Percentiles rank a stretch among this genome's conserved stretches.
phyloP scores from a whole-genome alignment of 805 yeast genomes.

The Kurtzmaniella cleridarum region DNA sequence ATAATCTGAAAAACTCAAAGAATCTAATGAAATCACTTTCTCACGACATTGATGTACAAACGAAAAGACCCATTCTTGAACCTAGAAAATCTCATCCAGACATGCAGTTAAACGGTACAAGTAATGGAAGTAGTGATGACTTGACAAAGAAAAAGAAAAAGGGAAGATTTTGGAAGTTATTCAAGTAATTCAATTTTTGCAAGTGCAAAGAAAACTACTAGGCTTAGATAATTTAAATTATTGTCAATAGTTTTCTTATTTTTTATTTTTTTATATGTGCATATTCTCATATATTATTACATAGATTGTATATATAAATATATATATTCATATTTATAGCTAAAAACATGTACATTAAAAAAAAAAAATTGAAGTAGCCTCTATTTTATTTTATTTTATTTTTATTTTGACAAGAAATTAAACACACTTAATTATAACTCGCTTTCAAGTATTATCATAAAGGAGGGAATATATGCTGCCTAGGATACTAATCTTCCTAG shows the following conservation, averaged over 20 bases:
- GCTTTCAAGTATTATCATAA: too few species aligned
- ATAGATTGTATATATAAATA: neutral
- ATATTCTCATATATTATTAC: neutral
- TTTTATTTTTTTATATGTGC: neutral
- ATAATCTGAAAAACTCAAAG: conserved; percentile 4
- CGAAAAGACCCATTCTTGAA: conserved; percentile 21
- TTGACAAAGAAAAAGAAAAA: conserved; percentile 20
- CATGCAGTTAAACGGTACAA: conserved; percentile 7
- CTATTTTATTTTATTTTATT: too few species aligned
- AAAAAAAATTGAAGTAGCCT: neutral
- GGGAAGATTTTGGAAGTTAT: conserved; percentile 32
- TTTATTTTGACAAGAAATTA: too few species aligned
- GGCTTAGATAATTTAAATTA: too few species aligned
- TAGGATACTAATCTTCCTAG: too few species aligned
- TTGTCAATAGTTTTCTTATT: neutral
- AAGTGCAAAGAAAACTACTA: neutral
- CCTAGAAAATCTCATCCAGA: conserved; percentile 39
- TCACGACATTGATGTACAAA: conserved; percentile 23
- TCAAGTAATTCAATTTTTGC: conserved; percentile 9
- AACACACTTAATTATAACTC: too few species aligned
- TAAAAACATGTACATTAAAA: neutral
- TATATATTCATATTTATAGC: neutral
- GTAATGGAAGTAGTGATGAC: conserved; percentile 5
- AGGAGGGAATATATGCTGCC: too few species aligned
- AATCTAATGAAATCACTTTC: conserved; percentile 30